Evolutionary conservation across 805 yeast species (phyloP).

Genomic region (Cyberlindnera euphorbiae): DNA sequence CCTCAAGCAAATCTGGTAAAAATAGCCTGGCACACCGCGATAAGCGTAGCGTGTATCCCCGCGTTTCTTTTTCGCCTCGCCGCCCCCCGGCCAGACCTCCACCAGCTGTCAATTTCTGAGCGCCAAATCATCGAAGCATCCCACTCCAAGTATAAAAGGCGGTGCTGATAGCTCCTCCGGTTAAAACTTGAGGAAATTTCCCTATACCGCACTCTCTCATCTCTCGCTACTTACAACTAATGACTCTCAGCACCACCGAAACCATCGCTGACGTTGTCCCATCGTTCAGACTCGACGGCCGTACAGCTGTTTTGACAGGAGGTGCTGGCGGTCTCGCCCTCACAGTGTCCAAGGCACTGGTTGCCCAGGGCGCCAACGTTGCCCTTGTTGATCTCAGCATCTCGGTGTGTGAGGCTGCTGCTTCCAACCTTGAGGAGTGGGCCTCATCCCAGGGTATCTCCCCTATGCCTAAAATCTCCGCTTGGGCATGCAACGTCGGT

Average conservation of each 20-base stretch:
- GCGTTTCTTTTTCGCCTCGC: no score
- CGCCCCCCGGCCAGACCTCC: no score
- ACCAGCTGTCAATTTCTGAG: neutral
- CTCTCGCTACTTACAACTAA: neutral
- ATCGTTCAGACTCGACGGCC: conserved; percentile 61
- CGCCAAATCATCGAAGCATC: no score
- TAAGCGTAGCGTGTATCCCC: no score
- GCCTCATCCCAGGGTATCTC: conserved; percentile 31
- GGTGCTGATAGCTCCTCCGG: no score
- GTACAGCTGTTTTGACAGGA: conserved; percentile 71
- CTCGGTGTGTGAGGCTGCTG: conserved; percentile 55
- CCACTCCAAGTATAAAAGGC: no score
- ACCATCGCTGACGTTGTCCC: conserved; percentile 38
- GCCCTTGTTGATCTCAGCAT: conserved; percentile 68
- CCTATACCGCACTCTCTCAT: no score
- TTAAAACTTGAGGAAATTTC: no score
- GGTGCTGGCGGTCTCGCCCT: conserved; percentile 78
- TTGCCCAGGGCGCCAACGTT: conserved; percentile 73
- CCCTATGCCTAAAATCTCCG: conserved; percentile 38
- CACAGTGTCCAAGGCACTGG: conserved; percentile 57
- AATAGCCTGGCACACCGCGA: no score
- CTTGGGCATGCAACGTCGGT: conserved; percentile 74
- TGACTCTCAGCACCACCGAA: conserved; percentile 13
- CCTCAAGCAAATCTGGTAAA: no score
- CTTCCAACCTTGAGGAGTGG: conserved; percentile 45